These are phyloP conservation scores for Suhomyces terraborum DNA, from an alignment of 1,139 yeast species.

Conservation along the genomic window DNA sequence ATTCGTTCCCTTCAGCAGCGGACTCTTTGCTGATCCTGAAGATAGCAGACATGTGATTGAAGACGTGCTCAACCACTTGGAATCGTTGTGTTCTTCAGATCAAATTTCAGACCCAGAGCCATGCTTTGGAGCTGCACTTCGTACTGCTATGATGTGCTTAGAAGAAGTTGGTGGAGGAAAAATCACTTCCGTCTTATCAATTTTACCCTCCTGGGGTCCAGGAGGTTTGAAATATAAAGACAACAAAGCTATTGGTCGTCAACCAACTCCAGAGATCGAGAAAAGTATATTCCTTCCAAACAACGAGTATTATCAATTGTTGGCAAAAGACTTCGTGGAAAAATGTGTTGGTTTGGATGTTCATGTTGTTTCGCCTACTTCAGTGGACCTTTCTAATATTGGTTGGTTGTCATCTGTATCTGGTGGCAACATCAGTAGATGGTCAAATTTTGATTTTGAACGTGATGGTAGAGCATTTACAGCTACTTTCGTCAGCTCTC, in stretches of 20 bases:
- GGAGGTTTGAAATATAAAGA: conserved; percentile 69
- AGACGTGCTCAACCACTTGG: conserved; percentile 65
- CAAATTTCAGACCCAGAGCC: conserved; percentile 60
- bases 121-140: conserved; percentile 77
- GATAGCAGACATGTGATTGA: conserved; percentile 67
- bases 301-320: conserved; percentile 59
- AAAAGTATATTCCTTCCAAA: conserved; percentile 57
- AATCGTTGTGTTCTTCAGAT: conserved; percentile 41
- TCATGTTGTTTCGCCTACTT: conserved; percentile 64
- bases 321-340: conserved; percentile 59
- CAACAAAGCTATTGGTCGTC: conserved; percentile 37
- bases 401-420: conserved; percentile 68
- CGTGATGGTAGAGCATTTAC: conserved; percentile 71
- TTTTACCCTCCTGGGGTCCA: conserved; percentile 82
- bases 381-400: conserved; percentile 74
- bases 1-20: conserved; percentile 76
- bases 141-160: conserved; percentile 68
- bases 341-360: conserved; percentile 76
- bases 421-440: conserved; percentile 71
- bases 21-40: conserved; percentile 77
- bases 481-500: conserved; percentile 56
- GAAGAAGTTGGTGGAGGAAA: conserved; percentile 76
- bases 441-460: conserved; percentile 66
- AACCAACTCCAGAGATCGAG: conserved; percentile 55
- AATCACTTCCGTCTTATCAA: conserved; percentile 65